A percentile compares a stretch with the other conserved stretches of the same genome.
These are phyloP conservation scores for Plasmodium inui DNA, from an alignment of 169 alveolate genomes.

Conservation along the genomic window DNA sequence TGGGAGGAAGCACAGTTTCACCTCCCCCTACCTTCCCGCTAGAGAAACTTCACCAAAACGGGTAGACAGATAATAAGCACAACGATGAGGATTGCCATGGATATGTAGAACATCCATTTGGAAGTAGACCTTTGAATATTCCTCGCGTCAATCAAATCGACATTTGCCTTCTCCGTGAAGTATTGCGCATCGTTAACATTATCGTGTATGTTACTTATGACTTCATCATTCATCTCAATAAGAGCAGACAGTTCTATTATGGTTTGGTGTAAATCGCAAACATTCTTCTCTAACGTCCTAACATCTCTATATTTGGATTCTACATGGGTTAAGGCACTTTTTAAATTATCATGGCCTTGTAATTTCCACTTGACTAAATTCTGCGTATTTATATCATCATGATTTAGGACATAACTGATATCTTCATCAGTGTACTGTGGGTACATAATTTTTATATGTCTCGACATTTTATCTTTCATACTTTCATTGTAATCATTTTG, in stretches of 20 bases:
- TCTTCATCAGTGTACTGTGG: constrained; percentile 64
- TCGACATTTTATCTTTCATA: constrained; percentile 58
- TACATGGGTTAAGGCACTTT: constrained; percentile 71
- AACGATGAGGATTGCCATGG: constrained; percentile 28
- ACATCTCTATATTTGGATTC: constrained; percentile 76
- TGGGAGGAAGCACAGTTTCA: background rate
- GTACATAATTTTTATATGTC: constrained; percentile 70
- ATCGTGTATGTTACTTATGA: constrained; percentile 46
- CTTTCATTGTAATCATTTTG: constrained; percentile 43
- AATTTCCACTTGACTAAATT: constrained; percentile 67
- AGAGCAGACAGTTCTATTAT: constrained; percentile 62
- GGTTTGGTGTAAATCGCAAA: constrained; percentile 68
- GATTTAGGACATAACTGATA: constrained; percentile 46
- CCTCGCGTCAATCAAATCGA: constrained; percentile 56
- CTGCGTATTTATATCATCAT: constrained; percentile 69
- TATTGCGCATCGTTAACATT: constrained; percentile 64
- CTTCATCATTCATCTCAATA: constrained; percentile 71
- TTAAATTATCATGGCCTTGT: constrained; percentile 72
- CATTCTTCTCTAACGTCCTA: constrained; percentile 66
- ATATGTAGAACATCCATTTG: constrained; percentile 67
- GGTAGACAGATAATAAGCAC: constrained; percentile 42
- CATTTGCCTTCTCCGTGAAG: constrained; percentile 75
- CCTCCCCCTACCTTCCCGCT: background rate
- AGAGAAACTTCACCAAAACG: constrained; percentile 29
- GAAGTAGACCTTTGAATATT: constrained; percentile 51